Evolutionary conservation across 1,284 basidiomycete genomes (phyloP).

Genomic region (Melampsora abietis-canadensis): DNA sequence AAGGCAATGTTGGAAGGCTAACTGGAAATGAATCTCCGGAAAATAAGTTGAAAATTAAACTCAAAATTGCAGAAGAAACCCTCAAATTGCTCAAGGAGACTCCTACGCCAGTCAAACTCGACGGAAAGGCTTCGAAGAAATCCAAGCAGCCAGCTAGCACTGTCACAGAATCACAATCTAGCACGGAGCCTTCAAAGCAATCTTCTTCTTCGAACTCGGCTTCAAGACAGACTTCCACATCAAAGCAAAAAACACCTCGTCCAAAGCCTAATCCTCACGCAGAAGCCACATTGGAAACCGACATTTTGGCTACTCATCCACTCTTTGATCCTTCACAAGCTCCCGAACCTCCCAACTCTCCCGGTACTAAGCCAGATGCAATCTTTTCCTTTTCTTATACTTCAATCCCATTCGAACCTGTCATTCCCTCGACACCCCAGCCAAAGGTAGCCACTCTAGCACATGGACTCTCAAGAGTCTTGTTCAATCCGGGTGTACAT

Average conservation of each 20-base stretch:
- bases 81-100: constrained; percentile 4
- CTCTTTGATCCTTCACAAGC: constrained; percentile 24
- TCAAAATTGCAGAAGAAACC: constrained; percentile 2
- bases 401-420: constrained; percentile 35
- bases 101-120: neutral
- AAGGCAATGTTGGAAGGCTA: neutral
- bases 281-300: constrained; percentile 22
- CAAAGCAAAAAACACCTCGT: neutral
- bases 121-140: neutral
- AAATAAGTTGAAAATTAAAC: neutral
- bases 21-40: constrained; percentile 1
- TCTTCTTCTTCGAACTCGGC: neutral
- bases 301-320: constrained; percentile 15
- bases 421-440: constrained; percentile 45
- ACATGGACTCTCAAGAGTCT: constrained; percentile 74
- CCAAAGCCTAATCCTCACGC: neutral
- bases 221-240: constrained; percentile 1
- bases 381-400: constrained; percentile 36
- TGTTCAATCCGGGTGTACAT: constrained; percentile 89
- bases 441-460: constrained; percentile 67
- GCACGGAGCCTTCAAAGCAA: neutral
- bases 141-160: neutral
- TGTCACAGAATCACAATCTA: neutral
- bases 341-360: constrained; percentile 22
- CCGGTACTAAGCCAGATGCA: neutral